A percentile compares a stretch with the other conserved stretches of the same genome.
phyloP scores from a whole-genome alignment of 2,329 filamentous ascomycete genomes.

The Aureobasidium sp. region DNA sequence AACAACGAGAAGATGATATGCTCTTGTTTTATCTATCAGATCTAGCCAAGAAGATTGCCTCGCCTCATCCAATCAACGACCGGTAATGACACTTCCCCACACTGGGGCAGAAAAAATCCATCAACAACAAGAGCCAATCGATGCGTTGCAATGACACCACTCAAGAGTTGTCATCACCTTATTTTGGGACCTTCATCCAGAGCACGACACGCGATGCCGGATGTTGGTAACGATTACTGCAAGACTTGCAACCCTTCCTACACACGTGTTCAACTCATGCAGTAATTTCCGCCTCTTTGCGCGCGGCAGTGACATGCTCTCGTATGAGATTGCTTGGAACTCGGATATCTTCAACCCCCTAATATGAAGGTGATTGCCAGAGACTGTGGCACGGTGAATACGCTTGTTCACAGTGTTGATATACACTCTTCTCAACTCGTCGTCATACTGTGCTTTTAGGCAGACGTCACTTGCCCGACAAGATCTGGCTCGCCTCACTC shows the following conservation, averaged over 20 bases:
- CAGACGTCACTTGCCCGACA: neutral
- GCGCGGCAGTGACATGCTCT: neutral
- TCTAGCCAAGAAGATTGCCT: neutral
- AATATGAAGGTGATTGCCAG: neutral
- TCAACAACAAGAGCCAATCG: neutral
- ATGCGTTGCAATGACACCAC: neutral
- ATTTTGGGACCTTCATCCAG: neutral
- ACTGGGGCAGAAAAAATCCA: neutral
- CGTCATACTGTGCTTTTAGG: neutral
- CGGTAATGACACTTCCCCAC: neutral
- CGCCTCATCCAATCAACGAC: neutral
- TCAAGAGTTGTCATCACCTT: neutral
- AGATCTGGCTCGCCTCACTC: conserved; percentile 24
- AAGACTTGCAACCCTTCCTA: neutral
- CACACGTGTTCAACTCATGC: neutral
- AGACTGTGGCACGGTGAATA: neutral
- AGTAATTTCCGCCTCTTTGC: neutral
- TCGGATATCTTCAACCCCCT: neutral
- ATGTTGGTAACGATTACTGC: neutral
- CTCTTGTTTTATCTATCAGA: neutral
- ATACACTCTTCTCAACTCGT: neutral
- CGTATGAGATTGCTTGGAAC: neutral
- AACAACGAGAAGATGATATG: neutral
- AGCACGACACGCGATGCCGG: neutral
- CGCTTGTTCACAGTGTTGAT: neutral